Evolutionary conservation across 176 grass and related monocot genomes (phyloP).

Genomic region (Carex scoparia): DNA sequence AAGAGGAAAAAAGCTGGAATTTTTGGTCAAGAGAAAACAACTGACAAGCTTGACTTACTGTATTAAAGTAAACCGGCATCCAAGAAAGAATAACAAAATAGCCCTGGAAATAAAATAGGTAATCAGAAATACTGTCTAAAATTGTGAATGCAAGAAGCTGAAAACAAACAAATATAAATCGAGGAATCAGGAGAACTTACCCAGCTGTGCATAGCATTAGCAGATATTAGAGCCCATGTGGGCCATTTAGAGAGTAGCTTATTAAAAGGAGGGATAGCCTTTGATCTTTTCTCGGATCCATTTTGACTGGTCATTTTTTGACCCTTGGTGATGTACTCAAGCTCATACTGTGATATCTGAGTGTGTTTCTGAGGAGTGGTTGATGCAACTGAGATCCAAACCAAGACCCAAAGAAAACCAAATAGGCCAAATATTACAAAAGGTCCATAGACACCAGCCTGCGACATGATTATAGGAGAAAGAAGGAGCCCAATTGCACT

Average conservation of each 20-base stretch:
- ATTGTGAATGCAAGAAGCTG: slow-evolving; percentile 2
- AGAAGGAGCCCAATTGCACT: slow-evolving; percentile 76
- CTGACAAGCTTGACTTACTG: slow-evolving; percentile 41
- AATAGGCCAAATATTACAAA: slow-evolving; percentile 98
- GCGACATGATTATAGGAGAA: slow-evolving; percentile 94
- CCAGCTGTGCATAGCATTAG: slow-evolving; percentile 99
- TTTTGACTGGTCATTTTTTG: slow-evolving; percentile 48
- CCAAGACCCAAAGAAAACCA: slow-evolving; percentile 95
- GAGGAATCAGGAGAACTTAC: slow-evolving; percentile 45
- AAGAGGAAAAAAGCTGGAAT: slow-evolving; percentile 3
- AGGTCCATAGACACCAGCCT: slow-evolving; percentile 72
- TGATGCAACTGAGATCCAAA: slow-evolving; percentile 83
- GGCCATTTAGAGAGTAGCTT: slow-evolving; percentile 89
- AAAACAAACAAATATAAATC: slow-evolving; percentile 17
- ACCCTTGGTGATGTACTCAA: slow-evolving; percentile 75
- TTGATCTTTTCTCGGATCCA: slow-evolving; percentile 41
- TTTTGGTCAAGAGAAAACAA: slow-evolving; percentile 26
- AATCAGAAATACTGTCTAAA: slow-evolving; percentile 11
- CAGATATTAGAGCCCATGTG: slow-evolving; percentile 94
- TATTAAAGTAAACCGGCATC: slow-evolving; percentile 99
- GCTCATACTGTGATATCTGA: slow-evolving; percentile 84
- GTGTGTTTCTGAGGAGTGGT: slow-evolving; percentile 59
- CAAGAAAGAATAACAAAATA: slow-evolving; percentile 98
- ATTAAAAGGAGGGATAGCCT: slow-evolving; percentile 74
- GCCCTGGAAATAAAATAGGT: slow-evolving; percentile 56